Base-by-base conservation (phyloP, 768 basidiomycete genomes). In the Mycena epipterygia region DNA sequence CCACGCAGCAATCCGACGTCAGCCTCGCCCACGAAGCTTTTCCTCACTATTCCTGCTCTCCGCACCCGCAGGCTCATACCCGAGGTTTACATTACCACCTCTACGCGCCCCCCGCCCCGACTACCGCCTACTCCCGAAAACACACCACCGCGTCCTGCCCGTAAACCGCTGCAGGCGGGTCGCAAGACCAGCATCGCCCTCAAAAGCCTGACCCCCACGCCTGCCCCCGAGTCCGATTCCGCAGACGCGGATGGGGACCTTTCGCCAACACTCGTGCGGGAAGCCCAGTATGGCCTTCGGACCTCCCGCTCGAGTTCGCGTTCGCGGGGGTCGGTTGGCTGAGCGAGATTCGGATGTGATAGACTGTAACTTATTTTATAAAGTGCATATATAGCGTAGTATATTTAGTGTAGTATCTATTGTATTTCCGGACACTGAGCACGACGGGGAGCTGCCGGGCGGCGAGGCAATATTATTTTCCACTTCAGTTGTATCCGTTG, bases 71-170 rank as follows among this genome's bases (percentile, higher is more conserved):
- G 42, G 30, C 68, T 63, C 32, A 61, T 73, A 9, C 72, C 72
- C 27, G 72, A 73, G 29, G 72, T 73, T 3, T 66, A 48, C n/a
- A 73, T 73, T n/a, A n/a, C n/a, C 29, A 59, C 61, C 21, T 27
- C 64, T 2, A 5, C 27, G 39, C 71, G 66, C 5, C 66, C 61
- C 17, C 33, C 48, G 6, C 0, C 37, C 35, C 44, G 41, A 1
- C 53, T 63, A 21, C 64, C 55, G 2, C 65, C 60, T 11, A 69
- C 64, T 3, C 72, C 68, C 19, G 67, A 66, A 30, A 69, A 56
- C 13, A 42, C 72, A 17, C 72, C 72, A 5, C 64, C 68, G 21
- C 63, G 67, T 6, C 61, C 52, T 2, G 39, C 71, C 5, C 53
- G 46, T 27, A 69, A 49, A n/a, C 42, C 58, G 25, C 7, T 39